Base-by-base conservation (phyloP, 352 stramenopile genomes). In the Paralagenidium karlingii region DNA sequence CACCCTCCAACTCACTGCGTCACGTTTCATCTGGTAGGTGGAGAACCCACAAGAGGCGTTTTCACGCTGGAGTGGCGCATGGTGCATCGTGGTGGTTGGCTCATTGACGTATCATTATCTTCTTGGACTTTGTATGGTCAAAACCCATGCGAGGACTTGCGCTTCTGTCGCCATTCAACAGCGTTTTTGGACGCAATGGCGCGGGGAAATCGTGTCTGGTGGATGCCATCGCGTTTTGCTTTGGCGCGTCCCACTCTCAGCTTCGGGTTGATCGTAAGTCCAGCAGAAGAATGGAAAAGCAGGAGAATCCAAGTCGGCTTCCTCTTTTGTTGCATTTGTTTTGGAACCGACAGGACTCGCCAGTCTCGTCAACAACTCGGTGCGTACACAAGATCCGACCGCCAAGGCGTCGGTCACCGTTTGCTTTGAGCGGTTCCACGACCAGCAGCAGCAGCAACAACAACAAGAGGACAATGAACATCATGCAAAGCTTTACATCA, bases 301-400 rank as follows among this genome's bases (percentile, higher is more conserved):
- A n/a, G n/a, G n/a, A n/a, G n/a, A n/a, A n/a, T n/a, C n/a, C n/a
- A n/a, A n/a, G n/a, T n/a, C n/a, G n/a, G n/a, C n/a, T n/a, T n/a
- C 16, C n/a, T 18, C 6, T 8, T 7, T 28, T 18, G 18, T 8
- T 28, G 28, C 10, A 6, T 10, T 11, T 15, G 34, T 8, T 7
- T 40, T 28, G 8, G 6, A 19, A 13, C 19, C 11, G n/a, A 22
- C 37, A 59, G 51, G 43, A 19, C 30, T 60, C 11, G 28, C 45
- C 7, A 45, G 42, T 11, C 44, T 60, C 38, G 43, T 55, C 15
- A 60, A 55, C 25, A 47, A 53, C 27, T 7, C 26, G 16, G 51
- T 44, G 9, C 13, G 12, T 21, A 13, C 39, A 11, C 18, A 9
- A 26, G 34, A 37, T 10, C 25, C 38, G 4, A 24, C 11, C 15